phyloP scores from a whole-genome alignment of 805 yeast genomes.

The Ogataea polymorpha region DNA sequence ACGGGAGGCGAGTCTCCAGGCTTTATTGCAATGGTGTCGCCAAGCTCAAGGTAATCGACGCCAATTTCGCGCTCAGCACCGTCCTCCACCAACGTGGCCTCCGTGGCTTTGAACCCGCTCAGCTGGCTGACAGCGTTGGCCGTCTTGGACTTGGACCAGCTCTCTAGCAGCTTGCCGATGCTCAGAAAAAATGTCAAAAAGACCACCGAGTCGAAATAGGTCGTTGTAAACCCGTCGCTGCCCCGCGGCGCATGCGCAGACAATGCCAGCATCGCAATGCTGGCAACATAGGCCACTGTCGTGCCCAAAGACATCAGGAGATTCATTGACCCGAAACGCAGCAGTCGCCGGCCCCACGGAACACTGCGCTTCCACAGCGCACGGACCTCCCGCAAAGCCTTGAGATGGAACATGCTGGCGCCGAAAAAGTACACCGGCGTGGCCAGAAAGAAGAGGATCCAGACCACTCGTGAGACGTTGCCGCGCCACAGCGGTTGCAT shows the following conservation, averaged over 20 bases:
- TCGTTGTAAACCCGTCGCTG: conserved; percentile 49
- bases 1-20: conserved; percentile 62
- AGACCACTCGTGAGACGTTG: conserved; percentile 55
- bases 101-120: conserved; percentile 46
- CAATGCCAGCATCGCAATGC: conserved; percentile 52
- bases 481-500: conserved; percentile 64
- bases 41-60: conserved; percentile 47
- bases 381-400: conserved; percentile 58
- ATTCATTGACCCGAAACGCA: conserved; percentile 77
- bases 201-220: conserved; percentile 77
- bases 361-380: conserved; percentile 56
- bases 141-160: conserved; percentile 63
- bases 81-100: conserved; percentile 43
- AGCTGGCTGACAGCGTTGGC: conserved; percentile 60
- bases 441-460: conserved; percentile 62
- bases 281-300: conserved; percentile 65
- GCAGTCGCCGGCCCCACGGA: conserved; percentile 52
- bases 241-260: conserved; percentile 35
- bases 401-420: conserved; percentile 68
- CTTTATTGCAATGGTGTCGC: conserved; percentile 45
- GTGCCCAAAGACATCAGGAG: conserved; percentile 72
- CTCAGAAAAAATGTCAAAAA: conserved; percentile 69
- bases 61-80: conserved; percentile 28
- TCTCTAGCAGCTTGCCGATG: conserved; percentile 67
- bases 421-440: conserved; percentile 75